Conservation (phyloP, 495 filamentous ascomycete genomes). For the Talaromyces nanjingensis region DNA sequence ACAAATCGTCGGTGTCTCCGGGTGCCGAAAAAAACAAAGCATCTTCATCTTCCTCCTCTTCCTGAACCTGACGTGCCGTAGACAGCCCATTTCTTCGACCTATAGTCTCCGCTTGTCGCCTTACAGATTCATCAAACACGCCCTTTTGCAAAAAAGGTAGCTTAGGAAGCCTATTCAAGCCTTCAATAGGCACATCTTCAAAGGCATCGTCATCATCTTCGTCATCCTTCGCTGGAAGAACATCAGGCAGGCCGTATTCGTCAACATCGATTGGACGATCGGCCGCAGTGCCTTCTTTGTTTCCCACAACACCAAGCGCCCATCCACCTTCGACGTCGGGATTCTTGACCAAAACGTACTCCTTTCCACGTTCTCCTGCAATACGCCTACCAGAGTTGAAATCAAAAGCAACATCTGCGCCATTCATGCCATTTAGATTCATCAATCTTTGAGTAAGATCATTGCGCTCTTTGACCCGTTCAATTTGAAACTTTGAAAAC, state of each 20-base stretch:
- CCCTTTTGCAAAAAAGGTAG: conserved; percentile 32
- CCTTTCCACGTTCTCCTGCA: conserved; percentile 81
- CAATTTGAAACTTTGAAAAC: conserved; percentile 93
- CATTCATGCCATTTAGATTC: conserved; percentile 87
- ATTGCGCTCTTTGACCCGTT: conserved; percentile 83
- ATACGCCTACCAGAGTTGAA: conserved; percentile 59
- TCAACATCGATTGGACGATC: conserved; percentile 90
- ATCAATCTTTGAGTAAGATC: conserved; percentile 93
- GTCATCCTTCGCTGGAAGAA: conserved; percentile 43
- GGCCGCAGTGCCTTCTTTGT: conserved; percentile 65
- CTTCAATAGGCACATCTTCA: conserved; percentile 93
- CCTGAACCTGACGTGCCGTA: conserved; percentile 11
- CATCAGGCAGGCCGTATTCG: conserved; percentile 44
- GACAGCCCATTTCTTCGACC: conserved; percentile 27
- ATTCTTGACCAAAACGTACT: conserved; percentile 95
- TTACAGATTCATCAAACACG: conserved; percentile 31
- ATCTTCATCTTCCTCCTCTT: conserved; percentile 28
- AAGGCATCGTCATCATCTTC: conserved; percentile 65
- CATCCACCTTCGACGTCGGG: conserved; percentile 93
- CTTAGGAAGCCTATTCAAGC: conserved; percentile 82
- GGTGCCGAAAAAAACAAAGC: conserved; percentile 60
- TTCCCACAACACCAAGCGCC: conserved; percentile 88
- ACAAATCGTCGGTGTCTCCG: conserved; percentile 31
- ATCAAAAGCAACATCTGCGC: conserved; percentile 56
- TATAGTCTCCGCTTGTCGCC: conserved; percentile 27